Evolutionary conservation across 768 basidiomycete genomes (phyloP), one percentile per base, ranked within the genome.

Genomic region (Phaffia australis): DNA sequence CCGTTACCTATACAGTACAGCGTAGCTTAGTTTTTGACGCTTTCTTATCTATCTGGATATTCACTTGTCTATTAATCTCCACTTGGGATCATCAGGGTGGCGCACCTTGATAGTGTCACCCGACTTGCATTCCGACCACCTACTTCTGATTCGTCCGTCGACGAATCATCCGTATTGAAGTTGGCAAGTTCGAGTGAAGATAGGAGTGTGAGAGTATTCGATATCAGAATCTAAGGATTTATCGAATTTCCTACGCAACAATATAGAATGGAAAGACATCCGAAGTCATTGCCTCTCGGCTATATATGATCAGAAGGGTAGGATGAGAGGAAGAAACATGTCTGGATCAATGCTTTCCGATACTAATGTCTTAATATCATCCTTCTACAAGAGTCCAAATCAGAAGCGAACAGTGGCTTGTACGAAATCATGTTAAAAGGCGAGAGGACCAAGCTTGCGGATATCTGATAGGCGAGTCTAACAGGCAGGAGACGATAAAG

Each of bases 401-500:
- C 35, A 4, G 35, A 11, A 42, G 35, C 4, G 35, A 42, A 42
- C 11, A 42, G 35, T 5, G 35, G 11, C 11, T 42, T 42, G 35
- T 42, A 42, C 35, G 35, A 42, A 42, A 42, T 11, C 6, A 42
- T 42, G n/a, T 42, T 11, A 42, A 42, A 11, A 42, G 11, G 35
- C 11, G 35, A 42, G 35, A 42, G 11, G 11, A 42, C 11, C 35
- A 42, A 42, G 35, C 4, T 11, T 42, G 4, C 6, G 35, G 35
- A 4, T 42, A 11, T 11, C 11, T 42, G 35, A 42, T 42, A 11
- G 11, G 35, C 4, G 35, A 5, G 35, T 42, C 23, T 60, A 89
- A 73, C 89, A 92, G 32, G 88, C 88, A 56, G 89, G 89, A 27
- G 89, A 86, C 2, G 85, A 85, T 52, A 92, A 77, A 1, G 89